Evolutionary conservation across 1,284 basidiomycete genomes (phyloP).

Genomic region (Puccinia triticina): DNA sequence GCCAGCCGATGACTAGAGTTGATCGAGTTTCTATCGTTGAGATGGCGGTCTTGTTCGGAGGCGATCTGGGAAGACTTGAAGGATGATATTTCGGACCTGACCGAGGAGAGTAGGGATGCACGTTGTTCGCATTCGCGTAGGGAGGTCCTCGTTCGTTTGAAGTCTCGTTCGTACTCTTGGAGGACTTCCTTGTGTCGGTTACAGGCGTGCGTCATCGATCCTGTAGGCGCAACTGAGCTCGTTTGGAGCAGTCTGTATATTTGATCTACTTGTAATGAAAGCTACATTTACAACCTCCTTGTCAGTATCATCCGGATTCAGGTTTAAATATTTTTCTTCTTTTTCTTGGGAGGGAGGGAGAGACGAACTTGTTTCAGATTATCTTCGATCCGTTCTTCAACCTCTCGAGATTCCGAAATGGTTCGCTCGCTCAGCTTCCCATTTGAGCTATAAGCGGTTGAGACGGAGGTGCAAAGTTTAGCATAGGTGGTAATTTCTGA

Average conservation of each 20-base stretch:
- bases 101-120: conserved; percentile 45
- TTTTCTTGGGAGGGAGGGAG: neutral
- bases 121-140: conserved; percentile 42
- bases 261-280: conserved; percentile 51
- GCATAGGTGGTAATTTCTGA: conserved; percentile 41
- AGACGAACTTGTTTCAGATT: conserved; percentile 39
- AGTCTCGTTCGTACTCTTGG: conserved; percentile 34
- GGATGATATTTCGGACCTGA: conserved; percentile 46
- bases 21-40: conserved; percentile 39
- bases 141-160: conserved; percentile 41
- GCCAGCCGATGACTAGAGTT: conserved; percentile 36
- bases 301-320: neutral
- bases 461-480: conserved; percentile 48
- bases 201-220: conserved; percentile 30
- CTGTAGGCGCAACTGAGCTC: conserved; percentile 13
- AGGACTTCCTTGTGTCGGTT: conserved; percentile 44
- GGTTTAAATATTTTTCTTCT: neutral
- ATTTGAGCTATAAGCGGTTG: conserved; percentile 46
- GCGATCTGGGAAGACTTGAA: conserved; percentile 38
- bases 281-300: neutral
- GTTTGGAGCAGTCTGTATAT: conserved; percentile 47
- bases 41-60: conserved; percentile 37
- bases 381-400: conserved; percentile 45
- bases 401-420: conserved; percentile 41
- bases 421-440: conserved; percentile 36